phyloP scores from a whole-genome alignment of 2,329 filamentous ascomycete genomes.

The Aspergillus transmontanensis region DNA sequence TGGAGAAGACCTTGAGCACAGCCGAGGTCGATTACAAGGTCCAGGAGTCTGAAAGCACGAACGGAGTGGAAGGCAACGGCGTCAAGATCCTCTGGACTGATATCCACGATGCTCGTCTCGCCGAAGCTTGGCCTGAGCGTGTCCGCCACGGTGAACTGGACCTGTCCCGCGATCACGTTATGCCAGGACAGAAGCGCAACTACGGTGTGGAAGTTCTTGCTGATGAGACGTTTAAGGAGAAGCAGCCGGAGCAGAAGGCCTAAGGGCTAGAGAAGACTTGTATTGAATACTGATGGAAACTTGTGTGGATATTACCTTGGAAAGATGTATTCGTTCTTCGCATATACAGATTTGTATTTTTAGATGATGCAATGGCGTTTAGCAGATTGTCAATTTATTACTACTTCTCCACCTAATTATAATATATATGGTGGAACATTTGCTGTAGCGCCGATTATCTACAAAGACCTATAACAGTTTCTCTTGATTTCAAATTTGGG shows the following conservation, averaged over 20 bases:
- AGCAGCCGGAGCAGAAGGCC: constrained; percentile 26
- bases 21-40: constrained; percentile 31
- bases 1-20: constrained; percentile 22
- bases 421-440: background rate
- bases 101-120: constrained; percentile 46
- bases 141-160: constrained; percentile 48
- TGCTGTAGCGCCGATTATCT: background rate
- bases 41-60: constrained; percentile 26
- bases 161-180: constrained; percentile 38
- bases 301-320: constrained; percentile 6
- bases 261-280: constrained; percentile 1
- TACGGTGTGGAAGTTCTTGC: constrained; percentile 27
- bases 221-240: constrained; percentile 28
- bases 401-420: constrained; percentile 4
- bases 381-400: constrained; percentile 13
- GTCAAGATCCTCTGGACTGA: constrained; percentile 52
- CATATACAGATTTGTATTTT: constrained; percentile 27
- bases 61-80: constrained; percentile 30
- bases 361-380: constrained; percentile 24
- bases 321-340: constrained; percentile 26
- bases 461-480: background rate
- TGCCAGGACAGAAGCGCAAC: constrained; percentile 32
- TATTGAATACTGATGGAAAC: constrained; percentile 1
- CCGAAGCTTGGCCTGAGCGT: constrained; percentile 45
- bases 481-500: constrained; percentile 9